phyloP scores from a whole-genome alignment of 176 grass and related monocot species.

The Aegilops longissima region DNA sequence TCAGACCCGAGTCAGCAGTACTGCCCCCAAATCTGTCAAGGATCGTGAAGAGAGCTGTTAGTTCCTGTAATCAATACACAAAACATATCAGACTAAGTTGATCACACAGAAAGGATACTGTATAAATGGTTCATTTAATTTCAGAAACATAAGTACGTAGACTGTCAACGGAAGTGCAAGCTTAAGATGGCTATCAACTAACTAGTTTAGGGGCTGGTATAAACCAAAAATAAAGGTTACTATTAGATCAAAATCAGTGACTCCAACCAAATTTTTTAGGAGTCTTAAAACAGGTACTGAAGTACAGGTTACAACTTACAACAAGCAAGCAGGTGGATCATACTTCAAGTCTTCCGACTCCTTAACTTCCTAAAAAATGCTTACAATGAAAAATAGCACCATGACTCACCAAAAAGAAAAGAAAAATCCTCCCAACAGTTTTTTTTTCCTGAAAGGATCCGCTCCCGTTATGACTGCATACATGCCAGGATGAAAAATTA shows the following conservation, averaged over 20 bases:
- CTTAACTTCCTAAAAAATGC: not conserved
- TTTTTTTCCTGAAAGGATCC: too few species aligned
- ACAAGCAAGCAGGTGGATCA: not conserved
- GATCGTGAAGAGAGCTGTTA: too few species aligned
- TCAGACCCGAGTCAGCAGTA: too few species aligned
- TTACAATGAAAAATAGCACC: not conserved
- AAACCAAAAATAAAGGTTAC: not conserved
- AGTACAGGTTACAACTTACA: not conserved
- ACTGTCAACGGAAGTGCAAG: too few species aligned
- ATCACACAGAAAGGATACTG: too few species aligned
- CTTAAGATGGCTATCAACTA: too few species aligned
- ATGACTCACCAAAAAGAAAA: not conserved
- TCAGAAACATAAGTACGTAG: too few species aligned
- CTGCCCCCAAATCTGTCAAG: too few species aligned
- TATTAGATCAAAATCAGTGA: slow-evolving; percentile 1
- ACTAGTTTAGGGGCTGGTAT: not conserved
- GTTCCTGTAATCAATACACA: too few species aligned
- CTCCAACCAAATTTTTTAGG: not conserved
- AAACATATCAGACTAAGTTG: too few species aligned
- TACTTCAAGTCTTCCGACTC: not conserved
- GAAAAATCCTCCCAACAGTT: too few species aligned
- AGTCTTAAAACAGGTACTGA: not conserved
- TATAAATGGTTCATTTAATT: too few species aligned
- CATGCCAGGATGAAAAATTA: slow-evolving; percentile 3
- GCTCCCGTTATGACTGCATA: not conserved